These are phyloP conservation scores for Fraxinus greggii DNA, from an alignment of 305 asterid genomes.

Conservation along the genomic window DNA sequence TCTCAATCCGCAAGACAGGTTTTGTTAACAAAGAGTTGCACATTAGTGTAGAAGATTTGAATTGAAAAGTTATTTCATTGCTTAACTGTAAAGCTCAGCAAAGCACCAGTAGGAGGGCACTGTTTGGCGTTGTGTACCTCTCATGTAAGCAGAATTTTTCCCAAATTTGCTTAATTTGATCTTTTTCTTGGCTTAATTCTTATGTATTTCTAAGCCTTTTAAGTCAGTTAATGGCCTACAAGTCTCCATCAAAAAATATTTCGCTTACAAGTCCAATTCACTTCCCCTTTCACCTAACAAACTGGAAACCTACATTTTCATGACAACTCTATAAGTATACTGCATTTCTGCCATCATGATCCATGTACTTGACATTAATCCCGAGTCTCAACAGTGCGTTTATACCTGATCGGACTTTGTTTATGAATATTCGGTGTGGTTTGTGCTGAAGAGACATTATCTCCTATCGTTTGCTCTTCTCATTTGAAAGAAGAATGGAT, in stretches of 20 bases:
- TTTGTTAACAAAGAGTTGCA: background rate
- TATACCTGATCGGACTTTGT: background rate
- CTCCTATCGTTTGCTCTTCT: background rate
- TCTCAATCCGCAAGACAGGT: background rate
- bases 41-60: background rate
- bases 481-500: background rate
- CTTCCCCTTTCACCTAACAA: background rate
- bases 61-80: background rate
- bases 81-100: slow-evolving; percentile 12
- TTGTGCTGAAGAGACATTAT: background rate
- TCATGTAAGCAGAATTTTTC: background rate
- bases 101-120: background rate
- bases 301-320: background rate
- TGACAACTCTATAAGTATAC: background rate
- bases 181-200: slow-evolving; percentile 1
- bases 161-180: background rate
- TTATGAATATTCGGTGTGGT: background rate
- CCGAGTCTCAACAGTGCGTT: background rate
- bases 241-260: background rate
- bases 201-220: background rate
- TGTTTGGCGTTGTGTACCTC: background rate
- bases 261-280: slow-evolving; percentile 3
- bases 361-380: background rate
- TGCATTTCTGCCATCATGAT: background rate
- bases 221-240: background rate